These are phyloP conservation scores for Cladobotryum mycophilum DNA, from an alignment of 2,329 filamentous ascomycete species.

Conservation along the genomic window DNA sequence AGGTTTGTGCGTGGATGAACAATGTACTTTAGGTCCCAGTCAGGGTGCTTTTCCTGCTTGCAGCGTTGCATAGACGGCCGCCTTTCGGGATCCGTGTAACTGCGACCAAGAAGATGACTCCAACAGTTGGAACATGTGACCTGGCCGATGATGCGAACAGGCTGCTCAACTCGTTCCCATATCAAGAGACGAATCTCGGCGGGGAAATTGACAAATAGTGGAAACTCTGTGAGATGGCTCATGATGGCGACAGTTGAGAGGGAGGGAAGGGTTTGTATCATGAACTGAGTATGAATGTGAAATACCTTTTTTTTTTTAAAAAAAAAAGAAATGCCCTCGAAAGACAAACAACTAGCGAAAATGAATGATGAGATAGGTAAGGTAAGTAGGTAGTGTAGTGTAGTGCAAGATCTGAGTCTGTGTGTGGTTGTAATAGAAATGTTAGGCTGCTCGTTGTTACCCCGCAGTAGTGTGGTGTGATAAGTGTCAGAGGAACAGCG, in stretches of 20 bases:
- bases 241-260: neutral
- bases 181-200: slow-evolving; percentile 5
- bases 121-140: slow-evolving; percentile 6
- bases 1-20: slow-evolving; percentile 8
- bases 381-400: too few relatives aligned
- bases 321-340: too few relatives aligned
- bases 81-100: neutral
- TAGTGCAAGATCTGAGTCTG: too few relatives aligned
- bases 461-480: too few relatives aligned
- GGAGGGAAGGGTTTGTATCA: too few relatives aligned
- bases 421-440: too few relatives aligned
- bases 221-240: slow-evolving; percentile 2
- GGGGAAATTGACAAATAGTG: slow-evolving; percentile 1
- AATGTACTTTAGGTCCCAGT: slow-evolving; percentile 11
- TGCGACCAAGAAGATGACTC: neutral
- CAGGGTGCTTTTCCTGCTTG: slow-evolving; percentile 15
- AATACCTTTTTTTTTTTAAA: too few relatives aligned
- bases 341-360: too few relatives aligned
- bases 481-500: too few relatives aligned
- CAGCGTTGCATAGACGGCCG: neutral
- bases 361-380: too few relatives aligned
- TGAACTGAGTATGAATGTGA: too few relatives aligned
- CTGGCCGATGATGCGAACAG: slow-evolving; percentile 7
- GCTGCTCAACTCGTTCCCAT: slow-evolving; percentile 7
- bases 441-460: too few relatives aligned